phyloP scores from a whole-genome alignment of 2,329 filamentous ascomycete species.

The Emergomyces africanus region DNA sequence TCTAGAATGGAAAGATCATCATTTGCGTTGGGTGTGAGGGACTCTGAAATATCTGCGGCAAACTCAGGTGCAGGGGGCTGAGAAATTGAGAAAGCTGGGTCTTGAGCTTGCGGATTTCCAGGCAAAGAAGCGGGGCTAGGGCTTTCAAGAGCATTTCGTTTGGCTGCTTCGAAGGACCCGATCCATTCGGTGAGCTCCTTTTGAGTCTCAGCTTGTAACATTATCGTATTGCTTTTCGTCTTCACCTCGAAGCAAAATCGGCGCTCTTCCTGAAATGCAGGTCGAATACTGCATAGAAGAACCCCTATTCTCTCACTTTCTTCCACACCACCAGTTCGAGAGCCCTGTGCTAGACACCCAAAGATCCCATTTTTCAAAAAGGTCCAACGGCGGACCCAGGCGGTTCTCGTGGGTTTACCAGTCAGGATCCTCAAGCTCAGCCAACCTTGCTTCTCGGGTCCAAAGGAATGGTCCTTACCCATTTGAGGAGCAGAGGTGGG shows the following conservation, averaged over 20 bases:
- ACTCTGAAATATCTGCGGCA: slow-evolving; percentile 63
- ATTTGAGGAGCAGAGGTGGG: slow-evolving; percentile 53
- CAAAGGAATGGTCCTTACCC: slow-evolving; percentile 28
- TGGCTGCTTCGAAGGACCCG: slow-evolving; percentile 82
- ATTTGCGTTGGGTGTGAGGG: slow-evolving; percentile 42
- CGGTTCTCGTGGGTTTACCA: slow-evolving; percentile 79
- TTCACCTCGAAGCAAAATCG: slow-evolving; percentile 98
- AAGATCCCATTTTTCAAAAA: slow-evolving; percentile 95
- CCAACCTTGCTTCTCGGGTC: slow-evolving; percentile 84
- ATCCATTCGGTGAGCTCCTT: slow-evolving; percentile 90
- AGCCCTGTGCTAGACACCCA: slow-evolving; percentile 77
- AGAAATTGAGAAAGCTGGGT: slow-evolving; percentile 83
- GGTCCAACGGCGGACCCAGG: slow-evolving; percentile 87
- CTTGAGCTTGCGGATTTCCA: slow-evolving; percentile 34
- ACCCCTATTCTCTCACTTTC: slow-evolving; percentile 96
- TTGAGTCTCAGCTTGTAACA: slow-evolving; percentile 90
- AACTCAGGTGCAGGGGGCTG: slow-evolving; percentile 83
- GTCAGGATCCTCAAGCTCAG: slow-evolving; percentile 68
- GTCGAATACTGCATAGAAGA: slow-evolving; percentile 81
- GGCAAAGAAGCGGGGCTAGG: slow-evolving; percentile 38
- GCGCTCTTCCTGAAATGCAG: slow-evolving; percentile 81
- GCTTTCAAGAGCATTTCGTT: slow-evolving; percentile 79
- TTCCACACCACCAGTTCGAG: slow-evolving; percentile 69
- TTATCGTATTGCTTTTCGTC: slow-evolving; percentile 81
- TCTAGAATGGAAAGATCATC: slow-evolving; percentile 47